Base-by-base conservation (phyloP, 164 flowering plant genomes). In the Piper betle region DNA sequence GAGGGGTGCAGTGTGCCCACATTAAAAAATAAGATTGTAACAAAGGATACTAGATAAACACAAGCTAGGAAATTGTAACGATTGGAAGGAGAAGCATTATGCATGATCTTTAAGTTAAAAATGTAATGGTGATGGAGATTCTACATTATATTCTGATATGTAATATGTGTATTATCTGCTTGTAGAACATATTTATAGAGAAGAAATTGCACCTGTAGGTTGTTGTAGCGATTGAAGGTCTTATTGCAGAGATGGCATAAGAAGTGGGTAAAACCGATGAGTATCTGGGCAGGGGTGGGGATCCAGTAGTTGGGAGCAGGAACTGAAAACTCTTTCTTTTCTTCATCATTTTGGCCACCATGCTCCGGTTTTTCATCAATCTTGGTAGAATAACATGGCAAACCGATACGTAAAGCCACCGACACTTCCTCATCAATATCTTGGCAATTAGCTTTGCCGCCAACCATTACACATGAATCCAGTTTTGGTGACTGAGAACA, bases 211-310 rank as follows among this genome's bases (percentile, higher is more conserved):
- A 85, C 96, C 90, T 88, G 96, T 60, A 88, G 78, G 63, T 88
- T 88, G 80, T 84, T 88, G 82, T 84, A 78, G 55, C 95, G 81
- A 55, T 84, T 85, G 81, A 87, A 87, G 17, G 86, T 78, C 63
- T 84, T 87, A 64, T 76, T 69, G 81, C 96, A 88, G 19, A 88
- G 70, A 60, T 79, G 78, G 67, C 92, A 88, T 4, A 85, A 78
- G 67, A 82, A 85, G 53, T 81, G 84, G 19, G 86, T 77, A 68
- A 80, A 80, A 19, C 96, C 96, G 20, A 82, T 69, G 52, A 79
- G 77, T 53, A 88, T 88, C 55, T 85, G 86, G 15, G 79, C 77
- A 5, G 75, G 73, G 20, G 84, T 82, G 5, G 96, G 96, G 62
- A 88, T 84, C 96, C 96, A 88, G 18, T 79, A 88, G 37, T 71